These are phyloP conservation scores for Solanum hybrid DNA, from an alignment of 305 asterid genomes.

Conservation along the genomic window DNA sequence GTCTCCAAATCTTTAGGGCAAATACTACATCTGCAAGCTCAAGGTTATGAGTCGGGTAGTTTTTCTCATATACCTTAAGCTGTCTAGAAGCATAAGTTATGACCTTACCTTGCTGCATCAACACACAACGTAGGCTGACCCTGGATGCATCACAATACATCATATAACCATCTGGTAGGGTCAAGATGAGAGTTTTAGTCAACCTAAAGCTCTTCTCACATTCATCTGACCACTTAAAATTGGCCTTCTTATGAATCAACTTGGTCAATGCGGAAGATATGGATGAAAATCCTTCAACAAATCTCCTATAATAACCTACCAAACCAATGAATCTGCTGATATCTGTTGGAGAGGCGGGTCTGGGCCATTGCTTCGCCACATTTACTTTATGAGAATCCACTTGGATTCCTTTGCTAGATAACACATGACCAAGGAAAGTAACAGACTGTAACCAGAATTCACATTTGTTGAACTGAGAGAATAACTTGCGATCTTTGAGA, in stretches of 20 bases:
- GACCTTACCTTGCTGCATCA: not conserved
- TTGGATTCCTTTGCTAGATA: not conserved
- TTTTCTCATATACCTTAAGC: not conserved
- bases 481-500: not conserved
- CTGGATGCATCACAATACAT: not conserved
- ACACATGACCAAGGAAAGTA: not conserved
- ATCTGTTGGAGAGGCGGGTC: not conserved
- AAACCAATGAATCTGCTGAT: not conserved
- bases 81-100: too few species aligned
- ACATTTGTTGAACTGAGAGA: not conserved
- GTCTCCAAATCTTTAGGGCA: not conserved
- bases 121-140: not conserved
- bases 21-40: not conserved
- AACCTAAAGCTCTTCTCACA: not conserved
- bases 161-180: not conserved
- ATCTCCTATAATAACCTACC: not conserved
- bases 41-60: not conserved
- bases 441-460: not conserved
- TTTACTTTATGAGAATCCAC: not conserved
- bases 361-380: not conserved
- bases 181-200: not conserved
- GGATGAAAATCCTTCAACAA: not conserved
- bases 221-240: not conserved
- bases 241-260: not conserved
- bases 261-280: too few species aligned